Conservation (phyloP, 2,329 filamentous ascomycete species). For the Neofusicoccum ribis region DNA sequence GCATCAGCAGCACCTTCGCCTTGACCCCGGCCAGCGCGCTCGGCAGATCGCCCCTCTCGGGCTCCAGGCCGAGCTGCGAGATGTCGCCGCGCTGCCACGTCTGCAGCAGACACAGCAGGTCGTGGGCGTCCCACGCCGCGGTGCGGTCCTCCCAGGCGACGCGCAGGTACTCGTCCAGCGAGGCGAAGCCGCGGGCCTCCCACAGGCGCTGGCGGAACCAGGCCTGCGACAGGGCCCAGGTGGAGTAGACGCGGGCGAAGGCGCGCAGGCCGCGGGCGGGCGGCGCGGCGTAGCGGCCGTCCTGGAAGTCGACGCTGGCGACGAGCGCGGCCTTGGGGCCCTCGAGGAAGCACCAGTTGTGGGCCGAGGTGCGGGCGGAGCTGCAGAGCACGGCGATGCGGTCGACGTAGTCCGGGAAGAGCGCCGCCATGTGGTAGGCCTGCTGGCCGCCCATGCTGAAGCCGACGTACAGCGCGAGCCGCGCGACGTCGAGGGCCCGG, state of each 20-base stretch:
- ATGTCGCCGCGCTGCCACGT: slow-evolving; percentile 48
- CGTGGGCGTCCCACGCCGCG: slow-evolving; percentile 36
- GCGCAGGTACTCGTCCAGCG: slow-evolving; percentile 29
- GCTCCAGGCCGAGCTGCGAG: slow-evolving; percentile 22
- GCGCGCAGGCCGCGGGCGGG: slow-evolving; percentile 30
- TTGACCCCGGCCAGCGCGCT: slow-evolving; percentile 39
- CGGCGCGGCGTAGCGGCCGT: background rate
- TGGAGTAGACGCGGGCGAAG: slow-evolving; percentile 41
- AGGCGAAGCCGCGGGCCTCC: slow-evolving; percentile 33
- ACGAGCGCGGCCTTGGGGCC: slow-evolving; percentile 53
- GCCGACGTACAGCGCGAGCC: slow-evolving; percentile 52
- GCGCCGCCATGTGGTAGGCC: slow-evolving; percentile 54
- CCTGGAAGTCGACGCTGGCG: slow-evolving; percentile 41
- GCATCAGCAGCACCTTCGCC: slow-evolving; percentile 42
- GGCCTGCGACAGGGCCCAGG: slow-evolving; percentile 42
- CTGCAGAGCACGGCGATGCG: slow-evolving; percentile 49
- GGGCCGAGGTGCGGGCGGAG: slow-evolving; percentile 51
- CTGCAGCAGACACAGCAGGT: slow-evolving; percentile 38
- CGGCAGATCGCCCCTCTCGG: slow-evolving; percentile 33
- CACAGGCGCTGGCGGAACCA: slow-evolving; percentile 45
- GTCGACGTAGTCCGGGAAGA: slow-evolving; percentile 52
- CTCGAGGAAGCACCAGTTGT: slow-evolving; percentile 59
- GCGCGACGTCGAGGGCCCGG: slow-evolving; percentile 43
- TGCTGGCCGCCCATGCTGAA: slow-evolving; percentile 60
- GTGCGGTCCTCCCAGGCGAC: slow-evolving; percentile 33